Percentiles rank a stretch among this genome's conserved stretches.
These are phyloP conservation scores for Saccharomycopsis synnaedendra DNA, from an alignment of 805 yeast species.

Conservation along the genomic window DNA sequence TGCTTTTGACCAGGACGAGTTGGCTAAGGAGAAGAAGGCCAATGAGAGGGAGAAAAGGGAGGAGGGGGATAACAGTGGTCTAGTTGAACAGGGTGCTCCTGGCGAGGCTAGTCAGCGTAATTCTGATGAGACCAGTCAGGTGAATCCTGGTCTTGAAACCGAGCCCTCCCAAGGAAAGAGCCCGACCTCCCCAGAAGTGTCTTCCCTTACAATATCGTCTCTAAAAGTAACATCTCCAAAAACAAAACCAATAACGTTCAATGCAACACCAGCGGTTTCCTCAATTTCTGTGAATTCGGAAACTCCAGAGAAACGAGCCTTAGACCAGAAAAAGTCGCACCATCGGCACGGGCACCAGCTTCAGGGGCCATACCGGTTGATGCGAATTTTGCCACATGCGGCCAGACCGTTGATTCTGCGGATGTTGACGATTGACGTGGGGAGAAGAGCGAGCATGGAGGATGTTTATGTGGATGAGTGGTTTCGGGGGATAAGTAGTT, in stretches of 20 bases:
- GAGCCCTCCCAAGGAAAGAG: no score
- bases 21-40: no score
- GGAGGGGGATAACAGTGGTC: neutral
- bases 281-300: neutral
- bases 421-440: conserved; percentile 54
- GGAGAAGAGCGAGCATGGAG: conserved; percentile 50
- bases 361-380: conserved; percentile 68
- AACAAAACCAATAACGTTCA: neutral
- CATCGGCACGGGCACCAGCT: conserved; percentile 6
- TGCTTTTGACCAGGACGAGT: neutral
- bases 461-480: conserved; percentile 62
- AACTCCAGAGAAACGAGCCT: neutral
- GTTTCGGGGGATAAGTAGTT: conserved; percentile 27
- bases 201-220: no score
- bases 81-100: neutral
- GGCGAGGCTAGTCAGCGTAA: neutral
- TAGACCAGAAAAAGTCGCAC: neutral
- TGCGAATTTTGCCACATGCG: conserved; percentile 77
- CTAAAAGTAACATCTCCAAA: neutral
- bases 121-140: no score
- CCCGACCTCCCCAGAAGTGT: no score
- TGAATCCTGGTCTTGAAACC: no score
- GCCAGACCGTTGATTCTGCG: conserved; percentile 62
- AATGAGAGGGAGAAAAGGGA: neutral
- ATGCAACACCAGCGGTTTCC: neutral